phyloP scores from a whole-genome alignment of 2,329 filamentous ascomycete genomes.

The Zymoseptoria ardabiliae region DNA sequence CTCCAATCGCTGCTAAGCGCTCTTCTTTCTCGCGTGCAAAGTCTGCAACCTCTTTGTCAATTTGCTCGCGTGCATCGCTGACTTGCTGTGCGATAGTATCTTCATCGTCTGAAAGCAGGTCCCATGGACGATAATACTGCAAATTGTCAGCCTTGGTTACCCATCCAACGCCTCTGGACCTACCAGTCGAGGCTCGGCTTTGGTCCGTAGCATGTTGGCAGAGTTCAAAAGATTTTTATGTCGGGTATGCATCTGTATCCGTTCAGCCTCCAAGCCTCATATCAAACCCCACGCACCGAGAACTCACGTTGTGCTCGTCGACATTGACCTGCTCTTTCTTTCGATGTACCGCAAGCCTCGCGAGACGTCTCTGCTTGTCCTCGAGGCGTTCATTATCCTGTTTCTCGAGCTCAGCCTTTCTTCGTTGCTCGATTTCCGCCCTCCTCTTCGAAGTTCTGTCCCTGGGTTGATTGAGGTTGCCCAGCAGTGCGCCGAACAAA shows the following conservation, averaged over 20 bases:
- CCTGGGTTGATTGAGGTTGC: slow-evolving; percentile 43
- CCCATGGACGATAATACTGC: slow-evolving; percentile 83
- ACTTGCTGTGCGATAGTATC: slow-evolving; percentile 64
- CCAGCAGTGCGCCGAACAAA: slow-evolving; percentile 61
- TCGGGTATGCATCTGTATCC: slow-evolving; percentile 60
- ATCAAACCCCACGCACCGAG: background rate
- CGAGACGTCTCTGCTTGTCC: slow-evolving; percentile 57
- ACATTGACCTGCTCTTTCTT: slow-evolving; percentile 65
- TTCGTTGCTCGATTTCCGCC: slow-evolving; percentile 76
- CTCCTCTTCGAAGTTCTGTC: slow-evolving; percentile 60
- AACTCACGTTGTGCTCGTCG: slow-evolving; percentile 67
- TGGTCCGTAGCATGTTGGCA: slow-evolving; percentile 69
- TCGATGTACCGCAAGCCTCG: slow-evolving; percentile 44
- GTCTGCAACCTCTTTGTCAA: slow-evolving; percentile 58
- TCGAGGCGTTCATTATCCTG: slow-evolving; percentile 66
- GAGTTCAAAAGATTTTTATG: slow-evolving; percentile 65
- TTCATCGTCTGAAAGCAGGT: slow-evolving; percentile 62
- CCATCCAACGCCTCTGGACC: slow-evolving; percentile 25
- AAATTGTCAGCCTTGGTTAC: slow-evolving; percentile 10
- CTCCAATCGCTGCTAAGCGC: slow-evolving; percentile 4
- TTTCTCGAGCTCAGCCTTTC: slow-evolving; percentile 58
- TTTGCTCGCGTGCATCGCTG: slow-evolving; percentile 53
- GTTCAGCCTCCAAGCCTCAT: slow-evolving; percentile 1
- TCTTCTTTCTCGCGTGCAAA: slow-evolving; percentile 42
- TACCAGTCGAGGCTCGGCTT: slow-evolving; percentile 65